phyloP scores from a whole-genome alignment of 345 rosid species.

The Ailanthus altissimus region DNA sequence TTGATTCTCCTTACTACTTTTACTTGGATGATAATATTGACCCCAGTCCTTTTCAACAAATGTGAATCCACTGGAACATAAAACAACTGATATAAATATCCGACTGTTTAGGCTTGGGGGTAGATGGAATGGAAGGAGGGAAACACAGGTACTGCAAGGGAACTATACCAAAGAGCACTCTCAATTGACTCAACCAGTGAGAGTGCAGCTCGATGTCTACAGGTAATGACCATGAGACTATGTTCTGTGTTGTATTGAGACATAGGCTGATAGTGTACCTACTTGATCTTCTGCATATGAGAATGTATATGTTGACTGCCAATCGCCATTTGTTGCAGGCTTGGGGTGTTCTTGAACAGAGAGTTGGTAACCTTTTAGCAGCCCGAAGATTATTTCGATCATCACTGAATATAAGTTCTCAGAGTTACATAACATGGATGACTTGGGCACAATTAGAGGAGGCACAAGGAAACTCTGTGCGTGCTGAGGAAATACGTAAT shows the following conservation, averaged over 20 bases:
- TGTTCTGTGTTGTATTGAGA: background rate
- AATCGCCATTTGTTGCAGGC: conserved; percentile 47
- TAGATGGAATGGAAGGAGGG: conserved; percentile 99
- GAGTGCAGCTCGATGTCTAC: conserved; percentile 91
- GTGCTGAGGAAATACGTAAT: conserved; percentile 94
- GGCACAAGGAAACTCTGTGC: conserved; percentile 83
- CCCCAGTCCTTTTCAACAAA: background rate
- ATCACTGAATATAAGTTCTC: conserved; percentile 76
- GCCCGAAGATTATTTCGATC: conserved; percentile 90
- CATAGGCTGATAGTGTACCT: background rate
- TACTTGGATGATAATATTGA: background rate
- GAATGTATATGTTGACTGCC: background rate
- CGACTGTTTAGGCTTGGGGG: conserved; percentile 85
- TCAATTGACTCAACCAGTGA: conserved; percentile 71
- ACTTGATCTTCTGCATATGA: conserved; percentile 1
- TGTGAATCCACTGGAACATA: background rate
- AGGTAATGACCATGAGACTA: conserved; percentile 45
- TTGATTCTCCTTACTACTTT: background rate
- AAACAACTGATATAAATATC: conserved; percentile 25
- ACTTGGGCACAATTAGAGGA: conserved; percentile 98
- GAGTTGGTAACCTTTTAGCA: conserved; percentile 79
- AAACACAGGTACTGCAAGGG: conserved; percentile 72
- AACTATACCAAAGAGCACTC: conserved; percentile 74
- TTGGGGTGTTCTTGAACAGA: conserved; percentile 96
- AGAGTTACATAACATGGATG: conserved; percentile 97